Evolutionary conservation across 495 filamentous ascomycete genomes (phyloP).

Genomic region (Aspergillus bridgeri): DNA sequence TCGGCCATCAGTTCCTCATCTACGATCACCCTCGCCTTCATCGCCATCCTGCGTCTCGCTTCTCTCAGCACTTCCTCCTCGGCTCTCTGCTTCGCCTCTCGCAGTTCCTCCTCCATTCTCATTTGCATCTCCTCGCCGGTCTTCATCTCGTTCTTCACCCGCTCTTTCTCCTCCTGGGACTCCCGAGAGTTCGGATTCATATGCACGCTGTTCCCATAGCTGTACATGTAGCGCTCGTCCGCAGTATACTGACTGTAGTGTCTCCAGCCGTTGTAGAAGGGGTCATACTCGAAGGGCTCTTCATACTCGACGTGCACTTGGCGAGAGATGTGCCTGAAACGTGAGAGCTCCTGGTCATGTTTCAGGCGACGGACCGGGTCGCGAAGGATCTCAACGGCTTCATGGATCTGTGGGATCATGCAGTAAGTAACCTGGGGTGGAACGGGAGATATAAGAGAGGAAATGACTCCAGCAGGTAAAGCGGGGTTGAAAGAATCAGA

Average conservation of each 20-base stretch:
- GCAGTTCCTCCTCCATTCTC: slow-evolving; percentile 1
- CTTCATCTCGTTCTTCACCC: slow-evolving; percentile 12
- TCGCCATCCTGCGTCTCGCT: background rate
- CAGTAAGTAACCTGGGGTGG: background rate
- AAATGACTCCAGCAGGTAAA: too few relatives aligned
- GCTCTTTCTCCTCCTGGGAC: slow-evolving; percentile 21
- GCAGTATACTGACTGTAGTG: background rate
- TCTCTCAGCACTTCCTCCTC: background rate
- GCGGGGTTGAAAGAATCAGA: background rate
- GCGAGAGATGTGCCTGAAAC: background rate
- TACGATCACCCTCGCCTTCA: slow-evolving; percentile 11
- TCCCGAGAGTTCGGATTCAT: slow-evolving; percentile 27
- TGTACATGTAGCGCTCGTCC: slow-evolving; percentile 27
- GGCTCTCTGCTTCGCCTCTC: background rate
- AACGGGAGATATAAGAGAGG: background rate
- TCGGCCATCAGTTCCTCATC: slow-evolving; percentile 14
- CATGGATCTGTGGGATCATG: slow-evolving; percentile 27
- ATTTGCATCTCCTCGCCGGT: slow-evolving; percentile 14
- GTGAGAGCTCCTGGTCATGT: slow-evolving; percentile 22
- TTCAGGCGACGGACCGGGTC: slow-evolving; percentile 25
- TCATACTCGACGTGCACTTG: slow-evolving; percentile 3
- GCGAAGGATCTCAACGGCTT: slow-evolving; percentile 39
- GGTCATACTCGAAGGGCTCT: background rate
- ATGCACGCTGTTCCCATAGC: slow-evolving; percentile 31
- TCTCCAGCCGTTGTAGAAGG: slow-evolving; percentile 10